Percentiles rank a stretch among this genome's conserved stretches.
Conservation (phyloP, 805 yeast species). For the Alloascoidea africana region DNA sequence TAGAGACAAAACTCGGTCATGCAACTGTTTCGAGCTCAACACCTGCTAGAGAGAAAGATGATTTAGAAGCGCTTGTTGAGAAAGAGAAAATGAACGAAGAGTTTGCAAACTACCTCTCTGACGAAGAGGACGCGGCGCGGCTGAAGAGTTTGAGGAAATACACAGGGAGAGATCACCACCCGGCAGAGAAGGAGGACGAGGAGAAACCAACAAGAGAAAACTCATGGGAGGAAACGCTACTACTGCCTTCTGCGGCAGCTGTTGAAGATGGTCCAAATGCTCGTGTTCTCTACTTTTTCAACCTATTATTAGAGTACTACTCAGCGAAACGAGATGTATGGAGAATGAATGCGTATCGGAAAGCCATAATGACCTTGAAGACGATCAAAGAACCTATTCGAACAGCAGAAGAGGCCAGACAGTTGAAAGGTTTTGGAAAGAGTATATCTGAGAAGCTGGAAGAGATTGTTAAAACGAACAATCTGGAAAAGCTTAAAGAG, state of each 20-base stretch:
- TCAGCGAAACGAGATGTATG: constrained; percentile 20
- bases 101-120: neutral
- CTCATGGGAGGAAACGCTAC: constrained; percentile 3
- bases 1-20: neutral
- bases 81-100: neutral
- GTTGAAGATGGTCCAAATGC: constrained; percentile 14
- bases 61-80: neutral
- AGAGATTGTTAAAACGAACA: constrained; percentile 5
- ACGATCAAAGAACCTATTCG: constrained; percentile 15
- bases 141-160: no score
- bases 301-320: constrained; percentile 18
- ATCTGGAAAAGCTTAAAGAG: constrained; percentile 9
- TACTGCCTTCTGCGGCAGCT: constrained; percentile 1
- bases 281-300: constrained; percentile 16
- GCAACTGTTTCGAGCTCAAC: neutral
- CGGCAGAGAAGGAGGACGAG: constrained; percentile 4
- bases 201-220: constrained; percentile 3
- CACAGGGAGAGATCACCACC: neutral
- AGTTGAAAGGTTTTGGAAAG: constrained; percentile 25
- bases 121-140: constrained; percentile 1
- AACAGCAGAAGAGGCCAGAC: constrained; percentile 22
- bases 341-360: constrained; percentile 25
- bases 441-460: constrained; percentile 19
- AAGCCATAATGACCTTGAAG: constrained; percentile 24
- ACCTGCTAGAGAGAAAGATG: constrained; percentile 1